A percentile compares a stretch with the other conserved stretches of the same genome.
Conservation (phyloP, 768 basidiomycete species). For the Mycena vulgaris region DNA sequence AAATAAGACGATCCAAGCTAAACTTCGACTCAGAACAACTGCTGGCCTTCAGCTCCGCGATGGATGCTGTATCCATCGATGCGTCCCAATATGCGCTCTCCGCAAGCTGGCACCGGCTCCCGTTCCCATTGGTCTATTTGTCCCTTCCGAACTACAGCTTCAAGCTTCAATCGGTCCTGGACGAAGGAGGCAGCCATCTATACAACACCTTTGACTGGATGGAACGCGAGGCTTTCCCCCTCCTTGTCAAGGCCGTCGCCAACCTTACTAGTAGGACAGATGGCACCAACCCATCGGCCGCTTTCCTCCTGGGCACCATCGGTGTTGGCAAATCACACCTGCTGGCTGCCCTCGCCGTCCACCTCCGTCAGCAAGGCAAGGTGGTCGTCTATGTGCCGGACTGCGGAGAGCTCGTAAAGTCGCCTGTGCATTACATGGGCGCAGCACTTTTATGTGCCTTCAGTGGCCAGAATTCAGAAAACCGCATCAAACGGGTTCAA, state of each 20-base stretch:
- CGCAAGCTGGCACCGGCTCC: neutral
- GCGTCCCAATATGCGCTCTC: neutral
- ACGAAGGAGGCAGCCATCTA: neutral
- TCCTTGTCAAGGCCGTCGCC: neutral
- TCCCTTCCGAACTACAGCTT: neutral
- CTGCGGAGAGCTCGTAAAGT: neutral
- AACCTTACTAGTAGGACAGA: neutral
- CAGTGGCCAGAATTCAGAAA: neutral
- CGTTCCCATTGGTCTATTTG: neutral
- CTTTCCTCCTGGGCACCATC: neutral
- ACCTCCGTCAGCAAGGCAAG: neutral
- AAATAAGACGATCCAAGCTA: no score
- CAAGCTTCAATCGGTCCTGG: neutral
- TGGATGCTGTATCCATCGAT: no score
- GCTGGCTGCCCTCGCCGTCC: neutral
- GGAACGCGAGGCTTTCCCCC: neutral
- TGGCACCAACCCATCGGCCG: neutral
- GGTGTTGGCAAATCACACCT: conserved; percentile 15
- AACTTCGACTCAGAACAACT: no score
- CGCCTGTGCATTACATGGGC: neutral
- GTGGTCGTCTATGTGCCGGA: neutral
- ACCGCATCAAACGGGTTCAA: neutral
- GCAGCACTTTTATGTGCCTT: conserved; percentile 5
- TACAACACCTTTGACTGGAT: neutral
- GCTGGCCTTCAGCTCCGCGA: no score